Conservation (phyloP, 2,329 filamentous ascomycete species). For the Fusarium sp. region DNA sequence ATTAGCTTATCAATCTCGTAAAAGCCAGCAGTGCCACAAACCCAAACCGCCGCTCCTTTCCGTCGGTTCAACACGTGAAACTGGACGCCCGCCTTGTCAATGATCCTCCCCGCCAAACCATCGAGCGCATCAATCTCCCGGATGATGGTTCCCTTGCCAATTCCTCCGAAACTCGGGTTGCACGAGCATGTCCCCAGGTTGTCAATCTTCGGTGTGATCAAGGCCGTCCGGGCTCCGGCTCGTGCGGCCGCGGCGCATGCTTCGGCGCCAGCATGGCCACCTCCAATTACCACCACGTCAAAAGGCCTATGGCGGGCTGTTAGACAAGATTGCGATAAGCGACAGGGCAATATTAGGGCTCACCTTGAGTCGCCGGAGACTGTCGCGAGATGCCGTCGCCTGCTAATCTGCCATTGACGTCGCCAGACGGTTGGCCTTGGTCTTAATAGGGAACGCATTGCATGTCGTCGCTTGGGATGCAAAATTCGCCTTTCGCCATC, state of each 20-base stretch:
- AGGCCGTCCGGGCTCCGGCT: constrained; percentile 86
- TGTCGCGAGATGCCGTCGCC: constrained; percentile 46
- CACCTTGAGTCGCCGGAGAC: constrained; percentile 48
- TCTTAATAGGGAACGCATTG: constrained; percentile 47
- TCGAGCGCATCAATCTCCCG: constrained; percentile 96
- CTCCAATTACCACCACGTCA: constrained; percentile 95
- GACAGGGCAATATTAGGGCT: background rate
- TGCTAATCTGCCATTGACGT: constrained; percentile 26
- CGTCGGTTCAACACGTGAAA: constrained; percentile 89
- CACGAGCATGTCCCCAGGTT: constrained; percentile 97
- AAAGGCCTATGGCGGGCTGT: constrained; percentile 66
- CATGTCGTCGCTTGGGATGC: constrained; percentile 32
- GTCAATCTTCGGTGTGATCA: constrained; percentile 88
- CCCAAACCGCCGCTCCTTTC: constrained; percentile 96
- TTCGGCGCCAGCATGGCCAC: constrained; percentile 95
- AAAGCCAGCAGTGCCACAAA: constrained; percentile 43
- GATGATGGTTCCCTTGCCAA: constrained; percentile 96
- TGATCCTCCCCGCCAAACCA: constrained; percentile 86
- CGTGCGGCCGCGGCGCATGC: constrained; percentile 92
- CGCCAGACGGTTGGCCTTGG: constrained; percentile 36
- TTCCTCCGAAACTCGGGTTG: constrained; percentile 98
- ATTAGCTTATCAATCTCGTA: background rate
- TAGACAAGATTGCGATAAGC: constrained; percentile 11
- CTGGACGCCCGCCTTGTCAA: constrained; percentile 95
- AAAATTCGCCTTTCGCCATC: constrained; percentile 29